Conservation (phyloP, 208 protist genomes). For the Leptomonas seymouri region DNA sequence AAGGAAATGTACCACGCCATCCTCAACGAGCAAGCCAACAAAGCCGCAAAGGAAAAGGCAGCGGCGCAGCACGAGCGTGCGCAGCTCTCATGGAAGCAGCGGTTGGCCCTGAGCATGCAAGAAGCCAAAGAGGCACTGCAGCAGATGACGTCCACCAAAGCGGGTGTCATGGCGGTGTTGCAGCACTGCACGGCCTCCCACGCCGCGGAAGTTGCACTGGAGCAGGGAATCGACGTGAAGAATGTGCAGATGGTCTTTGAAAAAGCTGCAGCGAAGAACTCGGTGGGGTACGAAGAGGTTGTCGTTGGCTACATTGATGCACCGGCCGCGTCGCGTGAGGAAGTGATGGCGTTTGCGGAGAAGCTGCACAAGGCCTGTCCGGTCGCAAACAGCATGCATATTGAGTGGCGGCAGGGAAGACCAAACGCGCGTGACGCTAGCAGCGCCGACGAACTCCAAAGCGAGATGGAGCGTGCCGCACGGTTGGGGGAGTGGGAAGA, state of each 20-base stretch:
- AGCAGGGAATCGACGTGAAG: conserved; percentile 83
- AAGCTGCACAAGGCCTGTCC: conserved; percentile 77
- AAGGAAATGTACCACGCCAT: conserved; percentile 69
- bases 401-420: conserved; percentile 52
- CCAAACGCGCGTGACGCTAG: background rate
- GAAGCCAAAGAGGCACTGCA: conserved; percentile 37
- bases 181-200: conserved; percentile 88
- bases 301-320: conserved; percentile 90
- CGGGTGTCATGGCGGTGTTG: conserved; percentile 74
- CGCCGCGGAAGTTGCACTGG: conserved; percentile 82
- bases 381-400: conserved; percentile 64
- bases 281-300: conserved; percentile 53
- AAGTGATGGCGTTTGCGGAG: conserved; percentile 79
- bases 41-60: conserved; percentile 17
- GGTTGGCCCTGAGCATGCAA: background rate
- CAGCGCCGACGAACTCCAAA: conserved; percentile 1
- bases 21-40: conserved; percentile 38
- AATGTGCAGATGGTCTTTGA: conserved; percentile 79
- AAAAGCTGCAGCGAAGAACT: conserved; percentile 32
- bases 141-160: conserved; percentile 59
- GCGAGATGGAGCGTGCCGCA: conserved; percentile 12
- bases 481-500: conserved; percentile 4
- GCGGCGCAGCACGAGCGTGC: conserved; percentile 10
- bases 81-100: conserved; percentile 24
- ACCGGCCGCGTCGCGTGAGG: conserved; percentile 58